Conservation (phyloP, 2,329 filamentous ascomycete genomes). For the Albophoma yamanashiensis region DNA sequence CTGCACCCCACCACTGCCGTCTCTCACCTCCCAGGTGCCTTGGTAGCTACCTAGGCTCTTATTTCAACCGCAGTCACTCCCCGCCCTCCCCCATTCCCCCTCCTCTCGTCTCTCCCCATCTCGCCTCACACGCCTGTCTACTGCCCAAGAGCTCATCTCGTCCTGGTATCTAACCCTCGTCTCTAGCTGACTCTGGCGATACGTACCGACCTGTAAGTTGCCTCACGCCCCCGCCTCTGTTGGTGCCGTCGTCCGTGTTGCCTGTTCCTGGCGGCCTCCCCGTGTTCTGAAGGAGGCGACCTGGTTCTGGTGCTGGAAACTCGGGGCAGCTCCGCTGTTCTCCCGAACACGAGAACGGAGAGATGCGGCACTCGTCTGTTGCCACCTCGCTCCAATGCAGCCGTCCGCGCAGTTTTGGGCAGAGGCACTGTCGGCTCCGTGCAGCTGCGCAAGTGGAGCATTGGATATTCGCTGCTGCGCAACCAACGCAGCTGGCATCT, state of each 20-base stretch:
- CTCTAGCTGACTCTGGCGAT: slow-evolving; percentile 48
- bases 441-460: slow-evolving; percentile 2
- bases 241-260: neutral
- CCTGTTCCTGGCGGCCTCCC: slow-evolving; percentile 5
- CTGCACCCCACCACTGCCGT: slow-evolving; percentile 24
- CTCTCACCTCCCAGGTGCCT: neutral
- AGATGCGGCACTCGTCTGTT: neutral
- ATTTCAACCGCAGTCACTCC: slow-evolving; percentile 19
- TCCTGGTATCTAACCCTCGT: slow-evolving; percentile 28
- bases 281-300: neutral
- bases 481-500: neutral
- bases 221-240: neutral
- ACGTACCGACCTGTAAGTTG: slow-evolving; percentile 49
- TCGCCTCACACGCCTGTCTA: slow-evolving; percentile 10
- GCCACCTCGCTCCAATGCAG: neutral
- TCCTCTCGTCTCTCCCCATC: neutral
- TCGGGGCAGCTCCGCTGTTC: neutral
- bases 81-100: slow-evolving; percentile 13
- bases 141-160: slow-evolving; percentile 11
- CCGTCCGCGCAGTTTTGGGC: neutral
- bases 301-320: neutral
- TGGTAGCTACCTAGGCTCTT: slow-evolving; percentile 4
- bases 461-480: neutral
- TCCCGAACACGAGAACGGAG: neutral
- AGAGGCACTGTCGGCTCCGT: slow-evolving; percentile 1